Base-by-base conservation (phyloP, 257 asterid genomes). In the Plantago ovata region DNA sequence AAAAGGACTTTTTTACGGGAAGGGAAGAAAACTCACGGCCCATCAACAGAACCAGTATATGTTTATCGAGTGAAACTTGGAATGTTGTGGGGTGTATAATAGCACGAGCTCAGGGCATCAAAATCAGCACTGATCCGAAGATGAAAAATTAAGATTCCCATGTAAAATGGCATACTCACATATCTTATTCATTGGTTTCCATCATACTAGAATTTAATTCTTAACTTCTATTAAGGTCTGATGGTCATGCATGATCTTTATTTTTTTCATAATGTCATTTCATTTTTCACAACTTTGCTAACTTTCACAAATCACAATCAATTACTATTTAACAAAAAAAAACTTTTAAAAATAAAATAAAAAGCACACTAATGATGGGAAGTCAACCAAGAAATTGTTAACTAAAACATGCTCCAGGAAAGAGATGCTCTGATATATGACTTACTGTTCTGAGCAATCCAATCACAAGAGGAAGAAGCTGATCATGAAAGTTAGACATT, bases 361-460 rank as follows among this genome's bases (percentile, higher is more conserved):
- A 36, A 13, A 51, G 66, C 42, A 16, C 49, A 22, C 53, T 42
- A 16, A 48, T 50, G 38, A 46, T 9, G 59, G 58, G 53, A 66
- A 50, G 42, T 38, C 38, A 28, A 10, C 50, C n/a, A 53, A 50
- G 24, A 46, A 40, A 43, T 48, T 13, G 61, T 41, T 10, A 41
- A 16, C 19, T 49, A 56, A 49, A 51, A 69, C 21, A 38, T 14
- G 62, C 20, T 69, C 50, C 50, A 45, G 23, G 13, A 61, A 71
- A 24, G 21, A 57, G 19, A 55, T 68, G 48, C 16, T 61, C 39
- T 18, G 64, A 62, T 16, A 56, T 40, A 69, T 49, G 28, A 49
- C 45, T 42, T 56, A 74, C 96, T 81, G 98, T 92, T 83, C 96
- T 81, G 64, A 92, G 95, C 79, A 92, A 81, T 69, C 98, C 98